Percentiles rank a stretch among this genome's conserved stretches.
These are phyloP conservation scores for Yamadazyma diddensiae DNA, from an alignment of 1,139 yeast genomes.

Conservation along the genomic window DNA sequence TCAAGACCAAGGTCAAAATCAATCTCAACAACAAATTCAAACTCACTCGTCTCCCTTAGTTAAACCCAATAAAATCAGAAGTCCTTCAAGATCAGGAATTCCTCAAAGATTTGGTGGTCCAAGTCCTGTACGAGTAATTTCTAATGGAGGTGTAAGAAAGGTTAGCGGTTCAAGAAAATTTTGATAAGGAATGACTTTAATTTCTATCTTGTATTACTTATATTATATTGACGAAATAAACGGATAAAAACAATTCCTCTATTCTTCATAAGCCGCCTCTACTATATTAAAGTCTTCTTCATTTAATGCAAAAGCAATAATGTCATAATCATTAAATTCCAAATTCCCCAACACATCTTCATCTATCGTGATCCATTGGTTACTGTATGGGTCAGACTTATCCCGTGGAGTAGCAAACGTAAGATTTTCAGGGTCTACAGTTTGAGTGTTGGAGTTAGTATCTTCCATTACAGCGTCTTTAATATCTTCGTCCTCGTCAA, in stretches of 20 bases:
- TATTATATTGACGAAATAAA: conserved; percentile 3
- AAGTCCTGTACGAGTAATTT: conserved; percentile 25
- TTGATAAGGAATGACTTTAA: conserved; percentile 2
- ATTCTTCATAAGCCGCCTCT: conserved; percentile 44
- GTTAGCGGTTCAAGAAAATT: conserved; percentile 26
- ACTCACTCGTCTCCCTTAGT: conserved; percentile 22
- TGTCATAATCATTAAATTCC: conserved; percentile 36
- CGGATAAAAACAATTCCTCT: conserved; percentile 2
- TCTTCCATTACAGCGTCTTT: conserved; percentile 6
- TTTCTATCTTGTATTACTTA: conserved; percentile 8
- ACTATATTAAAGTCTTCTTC: conserved; percentile 38
- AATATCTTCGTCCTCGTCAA: conserved; percentile 14
- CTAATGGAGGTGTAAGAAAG: conserved; percentile 38
- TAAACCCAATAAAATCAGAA: conserved; percentile 31
- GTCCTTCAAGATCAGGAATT: conserved; percentile 24
- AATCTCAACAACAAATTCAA: conserved; percentile 14
- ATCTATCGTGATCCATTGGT: conserved; percentile 36
- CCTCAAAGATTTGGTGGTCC: conserved; percentile 19
- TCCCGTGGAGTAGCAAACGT: conserved; percentile 43
- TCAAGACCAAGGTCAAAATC: conserved; percentile 15
- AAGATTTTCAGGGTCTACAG: conserved; percentile 21
- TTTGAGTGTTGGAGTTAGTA: background rate
- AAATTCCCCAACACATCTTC: conserved; percentile 25
- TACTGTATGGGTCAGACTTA: conserved; percentile 35
- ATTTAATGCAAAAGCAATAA: conserved; percentile 36